Evolutionary conservation across 2,329 filamentous ascomycete species (phyloP), one percentile per base, ranked within the genome.

Genomic region (Botrytis deweyae): DNA sequence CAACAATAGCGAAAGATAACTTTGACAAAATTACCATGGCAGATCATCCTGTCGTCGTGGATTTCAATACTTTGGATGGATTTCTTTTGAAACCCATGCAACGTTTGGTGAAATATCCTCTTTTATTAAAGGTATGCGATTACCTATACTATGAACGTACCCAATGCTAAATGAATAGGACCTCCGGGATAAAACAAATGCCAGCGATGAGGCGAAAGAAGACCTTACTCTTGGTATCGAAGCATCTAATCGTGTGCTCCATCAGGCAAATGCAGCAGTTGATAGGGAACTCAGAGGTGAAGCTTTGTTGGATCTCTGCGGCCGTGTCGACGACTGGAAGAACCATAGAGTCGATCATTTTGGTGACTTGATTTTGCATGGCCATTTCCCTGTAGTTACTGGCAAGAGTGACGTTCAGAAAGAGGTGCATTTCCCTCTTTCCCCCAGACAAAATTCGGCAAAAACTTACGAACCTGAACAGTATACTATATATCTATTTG

Each of bases 401-500:
- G 92, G 91, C 78, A 92, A 93, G 83, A 97, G 91, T 80, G 95
- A 98, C 75, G 91, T 93, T 78, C 95, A 97, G 84, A 92, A 95
- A 87, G 95, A 98, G 77, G 80, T 81, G 80, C 69, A 76, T 74
- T 63, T 55, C 58, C 61, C 36, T 46, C 33, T 61, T 72, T 49
- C 42, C n/a, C 18, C 40, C 64, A 64, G 74, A 33, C 70, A 67
- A 76, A 58, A 73, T 69, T 77, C 49, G 36, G 76, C 79, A 80
- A 76, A 81, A 75, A 65, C 72, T 70, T 71, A 61, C 76, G 77
- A 76, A 42, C 73, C 72, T 70, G 66, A 79, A 58, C 78, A 97
- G 93, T 99, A 98, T 82, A 95, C 97, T 82, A 97, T 99, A 75
- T 99, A 97, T 83, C 90, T 99, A 44, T 99, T 99, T 82, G 93